Base-by-base conservation (phyloP, 225 moss, liverwort and hornwort species). In the Neckera pumila region DNA sequence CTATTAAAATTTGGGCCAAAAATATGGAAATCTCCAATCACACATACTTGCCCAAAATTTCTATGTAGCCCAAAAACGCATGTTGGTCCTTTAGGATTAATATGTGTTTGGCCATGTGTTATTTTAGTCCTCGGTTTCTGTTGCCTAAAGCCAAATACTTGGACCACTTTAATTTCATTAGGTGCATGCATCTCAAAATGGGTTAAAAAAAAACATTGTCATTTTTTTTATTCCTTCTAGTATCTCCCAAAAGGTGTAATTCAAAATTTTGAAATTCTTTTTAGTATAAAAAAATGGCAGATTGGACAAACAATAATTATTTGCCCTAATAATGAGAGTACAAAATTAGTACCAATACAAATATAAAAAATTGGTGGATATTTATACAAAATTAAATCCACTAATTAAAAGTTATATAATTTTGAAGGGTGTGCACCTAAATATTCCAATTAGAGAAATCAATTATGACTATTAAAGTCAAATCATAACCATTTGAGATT, bases 211-310 rank as follows among this genome's bases (percentile, higher is more conserved):
- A 49, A 0, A 28, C 19, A 49, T 75, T 75, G 4, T 12, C 5
- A 75, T 5, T 49, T 47, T 31, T 17, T 3, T 7, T 47, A 71
- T 73, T 73, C 5, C 2, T 18, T 17, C 6, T 7, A 18, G 18
- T 11, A 47, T 47, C 2, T 69, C 0, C 0, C 0, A 10, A 18
- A 43, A 45, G 2, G 6, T 17, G 1, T 45, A 18, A 11, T 18
- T 30, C 0, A 6, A 5, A 16, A 7, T 0, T 1, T 12, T 13
- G 25, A 2, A 2, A 26, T 45, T 10, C 0, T 4, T 28, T 47
- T 18, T 11, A 18, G 2, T 7, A 31, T 31, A 18, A 30, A 28
- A 73, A 30, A 2, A 5, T 11, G 3, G 18, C 18, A 2, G 0
- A 74, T 6, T 17, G 6, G 6, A 73, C 0, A 2, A 1, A 30